Conservation (phyloP, 2,329 filamentous ascomycete species). For the Microthyrium microscopicum region DNA sequence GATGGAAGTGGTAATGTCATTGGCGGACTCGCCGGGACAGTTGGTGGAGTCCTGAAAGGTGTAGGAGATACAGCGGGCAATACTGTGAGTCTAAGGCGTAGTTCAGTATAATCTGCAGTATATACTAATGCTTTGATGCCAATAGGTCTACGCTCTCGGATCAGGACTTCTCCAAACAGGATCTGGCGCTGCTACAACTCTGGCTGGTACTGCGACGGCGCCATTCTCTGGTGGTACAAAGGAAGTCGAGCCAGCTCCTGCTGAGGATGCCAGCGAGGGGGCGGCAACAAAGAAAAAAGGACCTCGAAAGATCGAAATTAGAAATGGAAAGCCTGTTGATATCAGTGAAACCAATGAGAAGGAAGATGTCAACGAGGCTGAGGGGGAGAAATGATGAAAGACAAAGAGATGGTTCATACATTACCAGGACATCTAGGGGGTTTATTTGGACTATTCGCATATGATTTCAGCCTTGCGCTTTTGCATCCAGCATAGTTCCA, state of each 20-base stretch:
- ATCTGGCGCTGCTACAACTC: not conserved
- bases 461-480: too few relatives aligned
- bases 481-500: too few relatives aligned
- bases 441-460: too few relatives aligned
- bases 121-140: too few relatives aligned
- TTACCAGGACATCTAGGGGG: too few relatives aligned
- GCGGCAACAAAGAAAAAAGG: constrained; percentile 1
- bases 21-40: constrained; percentile 7
- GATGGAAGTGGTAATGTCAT: constrained; percentile 9
- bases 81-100: constrained; percentile 10
- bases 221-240: constrained; percentile 1
- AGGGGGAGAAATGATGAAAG: too few relatives aligned
- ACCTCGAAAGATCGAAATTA: constrained; percentile 5
- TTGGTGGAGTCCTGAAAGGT: constrained; percentile 11
- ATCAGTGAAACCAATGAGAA: too few relatives aligned
- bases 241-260: not conserved
- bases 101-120: too few relatives aligned
- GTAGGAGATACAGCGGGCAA: constrained; percentile 11
- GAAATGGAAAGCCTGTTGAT: constrained; percentile 2
- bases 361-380: too few relatives aligned
- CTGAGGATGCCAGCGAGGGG: not conserved
- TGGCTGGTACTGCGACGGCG: constrained; percentile 5
- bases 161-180: constrained; percentile 4
- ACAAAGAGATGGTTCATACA: too few relatives aligned
- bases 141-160: constrained; percentile 6